phyloP scores from a whole-genome alignment of 2,329 filamentous ascomycete species.

The Colletotrichum nymphaeae region DNA sequence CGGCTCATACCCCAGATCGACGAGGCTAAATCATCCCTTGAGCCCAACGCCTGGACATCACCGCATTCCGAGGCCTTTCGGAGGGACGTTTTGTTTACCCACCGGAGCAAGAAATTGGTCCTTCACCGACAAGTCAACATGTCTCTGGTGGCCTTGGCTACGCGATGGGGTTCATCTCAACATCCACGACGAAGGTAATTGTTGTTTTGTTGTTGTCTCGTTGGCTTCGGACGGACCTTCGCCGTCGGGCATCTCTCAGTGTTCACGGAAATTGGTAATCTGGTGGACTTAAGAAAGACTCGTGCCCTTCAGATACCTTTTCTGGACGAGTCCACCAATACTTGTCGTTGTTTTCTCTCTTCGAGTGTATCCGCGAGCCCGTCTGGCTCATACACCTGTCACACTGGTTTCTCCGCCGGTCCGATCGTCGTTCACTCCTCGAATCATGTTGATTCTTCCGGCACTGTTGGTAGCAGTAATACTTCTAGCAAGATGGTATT shows the following conservation, averaged over 20 bases:
- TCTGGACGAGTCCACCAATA: background rate
- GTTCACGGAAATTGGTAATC: background rate
- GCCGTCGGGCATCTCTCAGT: background rate
- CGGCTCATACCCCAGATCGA: background rate
- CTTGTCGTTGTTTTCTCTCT: background rate
- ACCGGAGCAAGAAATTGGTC: background rate
- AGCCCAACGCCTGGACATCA: background rate
- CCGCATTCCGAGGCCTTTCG: constrained; percentile 5
- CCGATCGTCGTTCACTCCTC: background rate
- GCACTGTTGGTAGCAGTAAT: background rate
- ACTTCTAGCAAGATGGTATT: constrained; percentile 12
- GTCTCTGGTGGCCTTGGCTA: background rate
- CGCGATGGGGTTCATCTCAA: background rate
- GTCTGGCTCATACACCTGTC: background rate
- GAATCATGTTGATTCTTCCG: background rate
- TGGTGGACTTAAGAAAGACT: background rate
- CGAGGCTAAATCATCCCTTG: background rate
- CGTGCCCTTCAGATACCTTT: background rate
- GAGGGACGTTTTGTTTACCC: background rate
- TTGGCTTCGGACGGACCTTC: constrained; percentile 1
- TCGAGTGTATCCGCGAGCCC: background rate
- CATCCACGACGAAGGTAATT: background rate
- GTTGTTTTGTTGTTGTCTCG: background rate
- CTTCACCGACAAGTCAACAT: background rate
- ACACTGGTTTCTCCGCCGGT: background rate